Evolutionary conservation across 108 stramenopile species (phyloP).

Genomic region (Cyclotella sp.): DNA sequence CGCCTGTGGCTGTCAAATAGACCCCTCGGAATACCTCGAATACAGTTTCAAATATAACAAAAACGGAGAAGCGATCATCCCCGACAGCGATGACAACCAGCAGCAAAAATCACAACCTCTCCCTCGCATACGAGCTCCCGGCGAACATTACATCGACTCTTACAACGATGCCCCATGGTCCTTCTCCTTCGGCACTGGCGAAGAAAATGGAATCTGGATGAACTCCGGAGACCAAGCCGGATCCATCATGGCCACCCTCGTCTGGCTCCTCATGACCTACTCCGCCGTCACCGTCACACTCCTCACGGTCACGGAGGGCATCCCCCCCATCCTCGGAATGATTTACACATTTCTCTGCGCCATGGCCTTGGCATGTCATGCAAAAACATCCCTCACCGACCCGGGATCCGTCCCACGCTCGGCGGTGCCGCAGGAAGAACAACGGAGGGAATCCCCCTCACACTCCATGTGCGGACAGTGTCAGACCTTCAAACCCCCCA

Average conservation of each 20-base stretch:
- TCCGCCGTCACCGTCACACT: slow-evolving; percentile 77
- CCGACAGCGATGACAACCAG: background rate
- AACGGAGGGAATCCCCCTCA: slow-evolving; percentile 62
- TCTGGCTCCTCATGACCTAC: slow-evolving; percentile 85
- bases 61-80: slow-evolving; percentile 7
- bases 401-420: slow-evolving; percentile 91
- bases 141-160: slow-evolving; percentile 54
- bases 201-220: slow-evolving; percentile 85
- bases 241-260: slow-evolving; percentile 85
- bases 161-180: slow-evolving; percentile 52
- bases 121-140: slow-evolving; percentile 46
- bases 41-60: slow-evolving; percentile 16
- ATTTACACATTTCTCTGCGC: slow-evolving; percentile 68
- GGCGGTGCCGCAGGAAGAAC: slow-evolving; percentile 84
- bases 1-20: slow-evolving; percentile 45
- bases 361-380: slow-evolving; percentile 89
- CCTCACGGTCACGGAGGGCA: slow-evolving; percentile 78
- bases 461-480: slow-evolving; percentile 93
- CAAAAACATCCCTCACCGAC: slow-evolving; percentile 95
- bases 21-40: slow-evolving; percentile 50
- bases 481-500: slow-evolving; percentile 96
- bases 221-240: slow-evolving; percentile 91
- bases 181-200: slow-evolving; percentile 53
- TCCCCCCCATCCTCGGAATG: slow-evolving; percentile 62
- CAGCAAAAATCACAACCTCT: slow-evolving; percentile 4